Conservation (phyloP, 371 early-diverging fungal species). For the Saksenaea vasiformis region DNA sequence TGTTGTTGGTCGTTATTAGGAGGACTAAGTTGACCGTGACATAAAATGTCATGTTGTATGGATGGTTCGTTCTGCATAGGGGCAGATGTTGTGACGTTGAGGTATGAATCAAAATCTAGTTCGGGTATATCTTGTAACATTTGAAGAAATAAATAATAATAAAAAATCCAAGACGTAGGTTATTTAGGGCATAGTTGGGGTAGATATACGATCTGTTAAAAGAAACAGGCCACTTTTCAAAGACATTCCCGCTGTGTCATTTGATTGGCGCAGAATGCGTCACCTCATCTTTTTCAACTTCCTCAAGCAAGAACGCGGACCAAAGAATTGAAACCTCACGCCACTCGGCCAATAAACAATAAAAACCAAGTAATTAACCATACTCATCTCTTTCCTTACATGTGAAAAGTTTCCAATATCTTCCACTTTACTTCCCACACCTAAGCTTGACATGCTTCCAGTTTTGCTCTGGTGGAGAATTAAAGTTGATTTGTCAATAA, state of each 20-base stretch:
- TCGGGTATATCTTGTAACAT: slow-evolving; percentile 20
- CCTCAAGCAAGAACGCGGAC: not conserved
- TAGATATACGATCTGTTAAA: not conserved
- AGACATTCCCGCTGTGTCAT: not conserved
- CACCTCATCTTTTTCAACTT: slow-evolving; percentile 23
- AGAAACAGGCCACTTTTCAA: slow-evolving; percentile 19
- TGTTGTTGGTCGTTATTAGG: slow-evolving; percentile 7
- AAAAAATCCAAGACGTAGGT: not conserved
- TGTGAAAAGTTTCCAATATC: not conserved
- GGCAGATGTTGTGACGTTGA: slow-evolving; percentile 9
- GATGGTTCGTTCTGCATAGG: slow-evolving; percentile 22
- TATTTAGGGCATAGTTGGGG: slow-evolving; percentile 4
- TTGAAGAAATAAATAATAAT: not conserved
- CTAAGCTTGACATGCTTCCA: not conserved
- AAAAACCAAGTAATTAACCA: slow-evolving; percentile 2
- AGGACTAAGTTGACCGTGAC: slow-evolving; percentile 30
- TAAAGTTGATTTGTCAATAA: not conserved
- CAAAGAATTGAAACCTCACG: slow-evolving; percentile 1
- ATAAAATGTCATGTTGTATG: slow-evolving; percentile 28
- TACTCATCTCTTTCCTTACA: not conserved
- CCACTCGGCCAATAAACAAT: slow-evolving; percentile 4
- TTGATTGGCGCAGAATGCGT: slow-evolving; percentile 13
- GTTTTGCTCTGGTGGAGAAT: not conserved
- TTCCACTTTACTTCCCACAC: too few species aligned
- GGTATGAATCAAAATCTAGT: slow-evolving; percentile 26